Percentiles rank a stretch among this genome's conserved stretches.
Evolutionary conservation across 805 yeast genomes (phyloP).

Genomic region (Cyberlindnera japonica): DNA sequence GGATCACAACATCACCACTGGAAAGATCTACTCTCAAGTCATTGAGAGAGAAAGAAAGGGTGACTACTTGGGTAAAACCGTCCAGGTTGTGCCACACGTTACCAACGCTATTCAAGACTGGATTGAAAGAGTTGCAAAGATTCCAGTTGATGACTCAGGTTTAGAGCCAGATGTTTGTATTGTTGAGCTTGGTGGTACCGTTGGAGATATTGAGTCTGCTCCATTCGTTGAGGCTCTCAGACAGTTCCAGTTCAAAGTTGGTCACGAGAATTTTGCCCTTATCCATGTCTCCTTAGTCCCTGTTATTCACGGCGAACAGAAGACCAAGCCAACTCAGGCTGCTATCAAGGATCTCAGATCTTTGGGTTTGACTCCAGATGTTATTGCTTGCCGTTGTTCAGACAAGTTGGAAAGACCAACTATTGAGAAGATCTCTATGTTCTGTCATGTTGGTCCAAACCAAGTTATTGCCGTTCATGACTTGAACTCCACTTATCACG

Average conservation of each 20-base stretch:
- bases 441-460: constrained; percentile 97
- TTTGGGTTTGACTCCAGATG: constrained; percentile 90
- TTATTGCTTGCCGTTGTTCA: constrained; percentile 97
- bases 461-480: constrained; percentile 97
- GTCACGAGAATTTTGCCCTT: constrained; percentile 87
- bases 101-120: constrained; percentile 98
- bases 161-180: constrained; percentile 94
- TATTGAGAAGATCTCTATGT: constrained; percentile 96
- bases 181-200: constrained; percentile 98
- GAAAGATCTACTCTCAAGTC: constrained; percentile 92
- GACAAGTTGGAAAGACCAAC: constrained; percentile 77
- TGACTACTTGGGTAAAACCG: constrained; percentile 98
- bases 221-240: constrained; percentile 98
- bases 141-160: constrained; percentile 90
- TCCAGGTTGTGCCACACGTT: constrained; percentile 97
- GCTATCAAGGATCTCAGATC: constrained; percentile 96
- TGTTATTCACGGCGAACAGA: constrained; percentile 97
- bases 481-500: constrained; percentile 95
- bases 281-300: constrained; percentile 97
- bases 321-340: constrained; percentile 99
- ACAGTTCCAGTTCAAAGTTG: constrained; percentile 98
- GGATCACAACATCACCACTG: constrained; percentile 97
- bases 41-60: constrained; percentile 95
- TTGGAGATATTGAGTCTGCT: constrained; percentile 98
- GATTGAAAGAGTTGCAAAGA: constrained; percentile 88